These are phyloP conservation scores for Solanum tarapatanum DNA, from an alignment of 257 asterid genomes.

Conservation along the genomic window DNA sequence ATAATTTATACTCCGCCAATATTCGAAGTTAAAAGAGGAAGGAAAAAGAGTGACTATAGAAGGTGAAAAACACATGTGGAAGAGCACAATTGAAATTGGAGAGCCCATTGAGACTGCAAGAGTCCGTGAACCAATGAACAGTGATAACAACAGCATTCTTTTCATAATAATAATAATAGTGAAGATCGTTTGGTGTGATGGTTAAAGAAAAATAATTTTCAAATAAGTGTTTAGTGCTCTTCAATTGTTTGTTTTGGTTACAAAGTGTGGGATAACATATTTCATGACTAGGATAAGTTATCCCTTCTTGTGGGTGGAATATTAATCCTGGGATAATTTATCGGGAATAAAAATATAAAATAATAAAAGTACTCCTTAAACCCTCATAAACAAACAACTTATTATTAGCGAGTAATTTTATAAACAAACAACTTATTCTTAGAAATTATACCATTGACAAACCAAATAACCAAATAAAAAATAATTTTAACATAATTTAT, in stretches of 20 bases:
- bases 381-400: neutral
- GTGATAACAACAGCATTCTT: neutral
- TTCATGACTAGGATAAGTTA: neutral
- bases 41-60: neutral
- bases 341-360: too few relatives aligned
- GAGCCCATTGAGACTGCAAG: neutral
- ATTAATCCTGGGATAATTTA: too few relatives aligned
- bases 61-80: neutral
- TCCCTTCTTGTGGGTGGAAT: neutral
- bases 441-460: too few relatives aligned
- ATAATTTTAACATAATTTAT: too few relatives aligned
- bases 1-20: neutral
- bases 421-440: too few relatives aligned
- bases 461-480: too few relatives aligned
- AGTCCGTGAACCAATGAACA: neutral
- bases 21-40: neutral
- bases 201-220: too few relatives aligned
- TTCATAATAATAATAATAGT: neutral
- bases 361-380: neutral
- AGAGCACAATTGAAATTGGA: neutral
- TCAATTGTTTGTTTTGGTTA: too few relatives aligned
- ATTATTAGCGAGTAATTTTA: neutral
- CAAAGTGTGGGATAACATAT: neutral
- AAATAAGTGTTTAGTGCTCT: too few relatives aligned
- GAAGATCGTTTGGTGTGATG: neutral